Conservation (phyloP, 2,329 filamentous ascomycete genomes). For the Venturia aucupariae region DNA sequence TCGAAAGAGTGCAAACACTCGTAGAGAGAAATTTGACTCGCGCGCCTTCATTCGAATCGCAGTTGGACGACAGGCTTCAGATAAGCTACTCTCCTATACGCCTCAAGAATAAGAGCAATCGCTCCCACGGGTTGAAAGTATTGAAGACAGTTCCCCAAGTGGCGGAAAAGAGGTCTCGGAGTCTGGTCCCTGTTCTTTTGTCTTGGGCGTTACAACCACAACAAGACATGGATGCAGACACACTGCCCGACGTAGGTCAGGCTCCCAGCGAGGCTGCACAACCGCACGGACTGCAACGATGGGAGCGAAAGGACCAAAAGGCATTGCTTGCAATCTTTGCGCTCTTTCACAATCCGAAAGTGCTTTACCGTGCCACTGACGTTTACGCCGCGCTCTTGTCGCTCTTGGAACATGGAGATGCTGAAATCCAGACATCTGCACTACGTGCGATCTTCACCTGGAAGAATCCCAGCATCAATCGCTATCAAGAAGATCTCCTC, state of each 20-base stretch:
- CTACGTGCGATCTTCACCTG: conserved; percentile 80
- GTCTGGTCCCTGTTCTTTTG: conserved; percentile 77
- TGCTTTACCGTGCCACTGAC: conserved; percentile 66
- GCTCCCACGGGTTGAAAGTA: conserved; percentile 71
- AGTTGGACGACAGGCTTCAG: conserved; percentile 56
- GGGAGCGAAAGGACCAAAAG: conserved; percentile 75
- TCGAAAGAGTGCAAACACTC: not conserved
- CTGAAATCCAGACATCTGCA: conserved; percentile 76
- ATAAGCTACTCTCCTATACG: conserved; percentile 49
- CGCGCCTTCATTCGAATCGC: conserved; percentile 41
- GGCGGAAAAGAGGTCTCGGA: conserved; percentile 77
- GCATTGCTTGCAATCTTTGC: conserved; percentile 72
- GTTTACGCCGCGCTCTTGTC: conserved; percentile 68
- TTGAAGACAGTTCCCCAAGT: conserved; percentile 63
- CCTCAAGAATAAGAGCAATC: conserved; percentile 46
- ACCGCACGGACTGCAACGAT: conserved; percentile 28
- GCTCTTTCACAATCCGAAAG: conserved; percentile 77
- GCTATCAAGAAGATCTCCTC: conserved; percentile 77
- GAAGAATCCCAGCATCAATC: conserved; percentile 67
- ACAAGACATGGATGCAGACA: conserved; percentile 18
- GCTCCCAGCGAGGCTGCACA: conserved; percentile 11
- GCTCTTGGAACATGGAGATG: conserved; percentile 78
- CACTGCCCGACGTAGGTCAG: conserved; percentile 13
- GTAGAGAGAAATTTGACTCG: not conserved
- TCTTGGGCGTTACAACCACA: conserved; percentile 51